Conservation (phyloP, 2,329 filamentous ascomycete species). For the Byssochlamys sp. region DNA sequence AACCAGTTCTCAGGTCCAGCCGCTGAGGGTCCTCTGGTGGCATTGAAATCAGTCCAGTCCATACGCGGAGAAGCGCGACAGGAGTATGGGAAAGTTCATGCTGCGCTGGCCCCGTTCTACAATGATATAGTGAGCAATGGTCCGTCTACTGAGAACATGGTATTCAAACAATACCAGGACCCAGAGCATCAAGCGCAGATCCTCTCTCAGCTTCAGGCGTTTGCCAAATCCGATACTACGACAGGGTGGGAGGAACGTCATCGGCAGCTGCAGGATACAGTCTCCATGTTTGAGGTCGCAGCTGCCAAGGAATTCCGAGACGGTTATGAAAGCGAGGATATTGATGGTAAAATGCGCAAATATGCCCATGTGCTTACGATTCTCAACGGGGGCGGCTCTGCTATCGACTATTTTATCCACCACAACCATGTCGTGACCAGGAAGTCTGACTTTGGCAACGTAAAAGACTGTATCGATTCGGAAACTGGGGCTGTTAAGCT, state of each 20-base stretch:
- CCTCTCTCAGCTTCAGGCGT: conserved; percentile 67
- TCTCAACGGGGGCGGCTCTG: conserved; percentile 70
- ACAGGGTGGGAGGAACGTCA: conserved; percentile 63
- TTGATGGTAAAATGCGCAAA: conserved; percentile 76
- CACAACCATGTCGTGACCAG: conserved; percentile 77
- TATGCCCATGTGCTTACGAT: conserved; percentile 78
- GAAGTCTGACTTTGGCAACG: conserved; percentile 59
- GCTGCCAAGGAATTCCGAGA: conserved; percentile 87
- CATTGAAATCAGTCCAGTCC: conserved; percentile 63
- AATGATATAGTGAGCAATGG: conserved; percentile 64
- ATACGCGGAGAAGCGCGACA: conserved; percentile 75
- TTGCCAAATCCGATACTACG: conserved; percentile 71
- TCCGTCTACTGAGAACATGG: conserved; percentile 63
- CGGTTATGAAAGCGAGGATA: conserved; percentile 78
- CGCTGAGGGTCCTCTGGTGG: conserved; percentile 55
- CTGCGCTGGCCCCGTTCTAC: conserved; percentile 81
- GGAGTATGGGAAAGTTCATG: conserved; percentile 85
- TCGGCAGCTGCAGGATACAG: conserved; percentile 63
- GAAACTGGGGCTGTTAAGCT: conserved; percentile 60
- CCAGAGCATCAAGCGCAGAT: conserved; percentile 87
- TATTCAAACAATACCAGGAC: conserved; percentile 79
- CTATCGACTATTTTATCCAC: conserved; percentile 75
- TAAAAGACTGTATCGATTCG: conserved; percentile 71
- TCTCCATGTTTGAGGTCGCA: conserved; percentile 77
- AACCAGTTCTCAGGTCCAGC: conserved; percentile 38